Base-by-base conservation (phyloP, 352 stramenopile genomes). In the Blastocystis sp. region DNA sequence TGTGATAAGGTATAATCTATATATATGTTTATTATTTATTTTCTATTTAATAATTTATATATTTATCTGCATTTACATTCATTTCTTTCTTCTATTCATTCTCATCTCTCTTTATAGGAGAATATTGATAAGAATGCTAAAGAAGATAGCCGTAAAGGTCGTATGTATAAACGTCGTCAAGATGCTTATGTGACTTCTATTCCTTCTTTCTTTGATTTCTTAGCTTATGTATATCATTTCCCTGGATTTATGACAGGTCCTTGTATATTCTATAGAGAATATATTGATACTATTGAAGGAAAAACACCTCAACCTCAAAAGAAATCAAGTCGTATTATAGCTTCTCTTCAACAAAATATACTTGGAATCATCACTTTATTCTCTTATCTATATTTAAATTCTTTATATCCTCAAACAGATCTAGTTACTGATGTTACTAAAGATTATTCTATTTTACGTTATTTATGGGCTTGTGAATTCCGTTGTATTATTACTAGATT, bases 151-250 rank as follows among this genome's bases (percentile, higher is more conserved):
- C 52, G 52, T 0, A 52, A 40, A 42, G 13, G 11, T 13, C 52
- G 30, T 32, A 13, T 62, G 18, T 62, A 62, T 28, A 7, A 62
- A 34, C 52, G 52, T 19, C 52, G 52, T 13, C 52, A 62, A 28
- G 7, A 7, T 13, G 13, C 37, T 21, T 54, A 54, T 6, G 72
- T 94, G 31, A 67, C 72, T 9, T 65, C 81, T 58, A 58, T 93
- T 35, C 86, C 86, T 44, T 79, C 74, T 30, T 67, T 91, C 36
- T 69, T 95, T 42, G 83, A 94, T 70, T 96, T 84, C 72, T 82
- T 88, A 41, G 85, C 83, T 23, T 96, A 91, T 73, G 85, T 91
- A 10, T 96, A 93, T 72, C 86, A 82, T 75, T 94, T 94, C 70
- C 84, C 84, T 35, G 91, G 80, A 52, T 81, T 94, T 65, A 71